Evolutionary conservation across 2,329 filamentous ascomycete species (phyloP).

Genomic region (Lasiodiplodia sp.): DNA sequence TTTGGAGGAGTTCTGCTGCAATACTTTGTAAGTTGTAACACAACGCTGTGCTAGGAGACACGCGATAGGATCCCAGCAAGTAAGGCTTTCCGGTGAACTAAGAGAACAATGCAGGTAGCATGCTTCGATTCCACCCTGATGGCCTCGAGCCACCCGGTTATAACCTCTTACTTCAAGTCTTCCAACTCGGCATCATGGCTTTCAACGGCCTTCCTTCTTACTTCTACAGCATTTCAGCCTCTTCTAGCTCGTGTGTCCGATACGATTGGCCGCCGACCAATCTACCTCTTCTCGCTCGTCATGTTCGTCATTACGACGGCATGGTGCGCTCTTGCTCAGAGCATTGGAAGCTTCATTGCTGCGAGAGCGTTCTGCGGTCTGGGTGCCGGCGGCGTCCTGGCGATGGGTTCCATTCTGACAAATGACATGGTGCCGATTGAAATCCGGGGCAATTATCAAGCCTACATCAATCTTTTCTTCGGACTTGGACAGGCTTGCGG

Average conservation of each 20-base stretch:
- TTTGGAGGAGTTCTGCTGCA: constrained; percentile 47
- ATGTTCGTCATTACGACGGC: constrained; percentile 71
- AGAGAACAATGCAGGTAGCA: constrained; percentile 38
- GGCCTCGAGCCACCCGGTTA: constrained; percentile 81
- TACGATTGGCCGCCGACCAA: constrained; percentile 71
- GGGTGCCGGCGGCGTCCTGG: constrained; percentile 75
- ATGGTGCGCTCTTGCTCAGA: constrained; percentile 73
- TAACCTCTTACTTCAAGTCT: constrained; percentile 79
- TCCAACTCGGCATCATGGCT: constrained; percentile 85
- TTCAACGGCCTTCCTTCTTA: constrained; percentile 79
- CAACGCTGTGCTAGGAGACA: not conserved
- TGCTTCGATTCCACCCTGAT: constrained; percentile 80
- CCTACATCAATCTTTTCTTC: constrained; percentile 71
- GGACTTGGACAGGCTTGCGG: constrained; percentile 63
- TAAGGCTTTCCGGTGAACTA: not conserved
- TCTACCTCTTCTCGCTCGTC: constrained; percentile 69
- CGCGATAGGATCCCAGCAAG: not conserved
- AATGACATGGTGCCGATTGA: constrained; percentile 78
- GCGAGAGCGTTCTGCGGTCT: constrained; percentile 75
- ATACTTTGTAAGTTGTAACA: constrained; percentile 45
- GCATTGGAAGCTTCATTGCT: constrained; percentile 73
- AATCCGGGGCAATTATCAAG: constrained; percentile 75
- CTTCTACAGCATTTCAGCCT: constrained; percentile 78
- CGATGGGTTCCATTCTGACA: constrained; percentile 73
- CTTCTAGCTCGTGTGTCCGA: constrained; percentile 78